phyloP scores from a whole-genome alignment of 257 asterid species.

The Solanum verrucosum region DNA sequence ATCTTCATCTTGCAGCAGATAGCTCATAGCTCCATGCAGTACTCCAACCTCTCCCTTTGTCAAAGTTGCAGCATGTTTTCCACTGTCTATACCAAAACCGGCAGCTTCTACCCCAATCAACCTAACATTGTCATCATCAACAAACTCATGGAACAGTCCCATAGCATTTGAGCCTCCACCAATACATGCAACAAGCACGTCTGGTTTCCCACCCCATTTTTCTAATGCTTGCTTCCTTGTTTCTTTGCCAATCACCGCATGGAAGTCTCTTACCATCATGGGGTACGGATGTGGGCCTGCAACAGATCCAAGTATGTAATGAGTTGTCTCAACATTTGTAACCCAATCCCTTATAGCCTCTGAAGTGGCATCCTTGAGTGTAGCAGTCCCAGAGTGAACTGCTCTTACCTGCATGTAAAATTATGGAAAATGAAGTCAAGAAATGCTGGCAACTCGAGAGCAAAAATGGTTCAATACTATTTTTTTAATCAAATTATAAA shows the following conservation, averaged over 20 bases:
- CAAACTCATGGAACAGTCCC: slow-evolving; percentile 87
- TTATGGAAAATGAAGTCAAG: background rate
- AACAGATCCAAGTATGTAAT: slow-evolving; percentile 88
- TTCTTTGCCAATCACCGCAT: slow-evolving; percentile 92
- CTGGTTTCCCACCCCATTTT: slow-evolving; percentile 91
- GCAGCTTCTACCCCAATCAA: slow-evolving; percentile 96
- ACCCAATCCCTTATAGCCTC: slow-evolving; percentile 99
- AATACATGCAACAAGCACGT: slow-evolving; percentile 82
- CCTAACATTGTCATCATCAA: slow-evolving; percentile 74
- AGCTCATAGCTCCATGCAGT: slow-evolving; percentile 97
- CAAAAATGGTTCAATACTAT: background rate
- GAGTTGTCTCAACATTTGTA: slow-evolving; percentile 87
- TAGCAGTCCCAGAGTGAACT: slow-evolving; percentile 95
- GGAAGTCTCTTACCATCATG: slow-evolving; percentile 97
- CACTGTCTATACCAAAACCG: slow-evolving; percentile 92
- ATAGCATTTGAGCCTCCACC: slow-evolving; percentile 99
- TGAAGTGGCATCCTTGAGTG: slow-evolving; percentile 96
- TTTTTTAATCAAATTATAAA: background rate
- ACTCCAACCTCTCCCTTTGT: slow-evolving; percentile 93
- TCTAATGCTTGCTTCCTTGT: slow-evolving; percentile 90
- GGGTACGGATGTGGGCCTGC: slow-evolving; percentile 99
- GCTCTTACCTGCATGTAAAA: slow-evolving; percentile 54
- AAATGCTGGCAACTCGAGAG: background rate
- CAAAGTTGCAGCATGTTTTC: slow-evolving; percentile 95
- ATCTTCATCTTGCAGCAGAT: slow-evolving; percentile 89